These are phyloP conservation scores for Teratosphaeriaceae sp. DNA, from an alignment of 2,329 filamentous ascomycete genomes.

Conservation along the genomic window DNA sequence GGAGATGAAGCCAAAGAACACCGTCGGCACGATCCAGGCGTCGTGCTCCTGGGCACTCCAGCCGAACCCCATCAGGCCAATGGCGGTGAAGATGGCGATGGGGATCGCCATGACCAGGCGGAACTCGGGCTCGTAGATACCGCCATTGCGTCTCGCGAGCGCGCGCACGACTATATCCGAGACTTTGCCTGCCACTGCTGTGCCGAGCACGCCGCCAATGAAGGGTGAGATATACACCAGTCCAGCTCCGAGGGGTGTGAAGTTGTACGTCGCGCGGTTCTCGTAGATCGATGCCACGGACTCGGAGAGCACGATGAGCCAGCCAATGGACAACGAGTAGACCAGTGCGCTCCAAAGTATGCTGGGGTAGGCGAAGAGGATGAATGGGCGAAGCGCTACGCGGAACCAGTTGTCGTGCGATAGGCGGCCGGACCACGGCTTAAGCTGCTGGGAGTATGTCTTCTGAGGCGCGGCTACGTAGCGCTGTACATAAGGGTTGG, in stretches of 20 bases:
- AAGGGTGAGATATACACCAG: conserved; percentile 89
- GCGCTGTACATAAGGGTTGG: conserved; percentile 58
- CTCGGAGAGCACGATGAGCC: conserved; percentile 93
- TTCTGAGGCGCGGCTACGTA: conserved; percentile 61
- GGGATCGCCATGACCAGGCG: conserved; percentile 81
- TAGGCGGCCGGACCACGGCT: conserved; percentile 71
- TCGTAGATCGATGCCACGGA: conserved; percentile 76
- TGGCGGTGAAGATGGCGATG: conserved; percentile 67
- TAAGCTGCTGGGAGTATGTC: conserved; percentile 68
- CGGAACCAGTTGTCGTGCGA: conserved; percentile 72
- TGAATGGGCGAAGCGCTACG: conserved; percentile 71
- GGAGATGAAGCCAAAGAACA: conserved; percentile 87
- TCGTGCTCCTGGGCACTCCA: conserved; percentile 75
- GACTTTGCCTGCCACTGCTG: conserved; percentile 79
- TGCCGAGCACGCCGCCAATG: conserved; percentile 81
- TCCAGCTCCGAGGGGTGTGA: conserved; percentile 71
- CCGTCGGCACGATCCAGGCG: conserved; percentile 82
- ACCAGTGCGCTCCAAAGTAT: conserved; percentile 83
- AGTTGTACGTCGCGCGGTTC: conserved; percentile 64
- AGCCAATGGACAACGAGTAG: conserved; percentile 83
- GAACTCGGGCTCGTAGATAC: conserved; percentile 92
- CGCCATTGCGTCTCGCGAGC: conserved; percentile 82
- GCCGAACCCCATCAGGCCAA: conserved; percentile 93
- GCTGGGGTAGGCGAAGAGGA: conserved; percentile 79
- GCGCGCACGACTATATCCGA: conserved; percentile 77